A percentile compares a stretch with the other conserved stretches of the same genome.
Conservation (phyloP, 129 eudicot genomes). For the Apium graveolens region DNA sequence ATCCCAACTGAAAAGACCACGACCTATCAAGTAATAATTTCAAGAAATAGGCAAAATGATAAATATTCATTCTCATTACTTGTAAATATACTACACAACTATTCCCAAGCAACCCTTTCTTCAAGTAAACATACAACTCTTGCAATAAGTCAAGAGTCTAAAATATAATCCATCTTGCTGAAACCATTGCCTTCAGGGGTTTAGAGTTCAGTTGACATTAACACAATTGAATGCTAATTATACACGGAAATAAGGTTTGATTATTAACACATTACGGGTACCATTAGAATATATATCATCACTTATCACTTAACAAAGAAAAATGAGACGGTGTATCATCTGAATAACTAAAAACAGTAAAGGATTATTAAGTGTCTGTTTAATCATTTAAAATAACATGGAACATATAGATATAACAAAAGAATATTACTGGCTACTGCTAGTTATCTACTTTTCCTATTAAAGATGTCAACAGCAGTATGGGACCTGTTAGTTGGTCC, state of each 20-base stretch:
- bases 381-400: not conserved
- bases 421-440: not conserved
- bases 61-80: not conserved
- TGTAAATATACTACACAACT: not conserved
- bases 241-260: not conserved
- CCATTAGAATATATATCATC: not conserved
- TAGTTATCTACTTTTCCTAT: not conserved
- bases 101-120: not conserved
- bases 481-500: not conserved
- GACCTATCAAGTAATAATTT: not conserved
- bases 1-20: not conserved
- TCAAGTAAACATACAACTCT: not conserved
- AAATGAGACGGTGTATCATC: not conserved
- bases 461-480: not conserved
- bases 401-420: not conserved
- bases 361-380: not conserved
- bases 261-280: not conserved
- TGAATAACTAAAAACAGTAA: not conserved
- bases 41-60: not conserved
- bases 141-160: not conserved
- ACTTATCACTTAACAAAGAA: not conserved
- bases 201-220: not conserved
- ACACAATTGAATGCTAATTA: not conserved
- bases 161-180: not conserved
- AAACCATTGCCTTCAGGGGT: not conserved